Percentiles rank a stretch among this genome's conserved stretches.
Evolutionary conservation across 2,329 filamentous ascomycete species (phyloP).

Genomic region (Thelonectria blattea): DNA sequence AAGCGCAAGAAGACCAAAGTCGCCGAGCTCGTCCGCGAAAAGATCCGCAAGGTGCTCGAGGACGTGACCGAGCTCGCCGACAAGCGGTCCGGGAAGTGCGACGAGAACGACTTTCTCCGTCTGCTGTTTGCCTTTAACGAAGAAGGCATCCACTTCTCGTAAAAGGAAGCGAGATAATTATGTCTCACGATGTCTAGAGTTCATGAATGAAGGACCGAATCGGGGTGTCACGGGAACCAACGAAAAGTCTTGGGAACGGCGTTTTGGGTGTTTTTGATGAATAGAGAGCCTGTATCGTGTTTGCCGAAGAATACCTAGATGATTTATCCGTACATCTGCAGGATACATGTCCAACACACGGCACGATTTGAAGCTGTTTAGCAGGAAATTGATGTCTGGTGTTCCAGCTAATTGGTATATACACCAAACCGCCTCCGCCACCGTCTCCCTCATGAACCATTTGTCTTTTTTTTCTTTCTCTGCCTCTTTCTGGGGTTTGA

Average conservation of each 20-base stretch:
- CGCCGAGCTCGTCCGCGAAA: slow-evolving; percentile 80
- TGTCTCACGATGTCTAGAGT: slow-evolving; percentile 5
- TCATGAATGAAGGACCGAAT: slow-evolving; percentile 12
- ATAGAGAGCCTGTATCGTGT: slow-evolving; percentile 10
- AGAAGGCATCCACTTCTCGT: slow-evolving; percentile 91
- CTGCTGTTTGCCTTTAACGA: slow-evolving; percentile 84
- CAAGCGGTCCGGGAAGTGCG: slow-evolving; percentile 82
- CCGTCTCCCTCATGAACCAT: slow-evolving; percentile 11
- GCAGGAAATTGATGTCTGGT: slow-evolving; percentile 13
- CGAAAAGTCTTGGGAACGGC: slow-evolving; percentile 16
- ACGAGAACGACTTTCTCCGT: slow-evolving; percentile 90
- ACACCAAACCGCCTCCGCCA: slow-evolving; percentile 30
- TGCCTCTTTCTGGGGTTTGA: slow-evolving; percentile 19
- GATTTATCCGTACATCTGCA: too few species aligned
- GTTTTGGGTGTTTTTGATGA: slow-evolving; percentile 25
- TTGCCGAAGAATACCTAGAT: too few species aligned
- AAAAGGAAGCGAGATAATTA: slow-evolving; percentile 29
- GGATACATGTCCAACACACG: slow-evolving; percentile 12
- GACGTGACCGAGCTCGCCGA: slow-evolving; percentile 81
- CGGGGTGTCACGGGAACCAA: slow-evolving; percentile 21
- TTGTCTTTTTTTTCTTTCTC: slow-evolving; percentile 2
- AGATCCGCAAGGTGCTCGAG: slow-evolving; percentile 85
- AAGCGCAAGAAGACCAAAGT: slow-evolving; percentile 81
- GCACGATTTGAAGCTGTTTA: slow-evolving; percentile 12
- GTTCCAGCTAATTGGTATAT: slow-evolving; percentile 31